phyloP scores from a whole-genome alignment of 2,329 filamentous ascomycete genomes.

The Sarocladium kiliense region DNA sequence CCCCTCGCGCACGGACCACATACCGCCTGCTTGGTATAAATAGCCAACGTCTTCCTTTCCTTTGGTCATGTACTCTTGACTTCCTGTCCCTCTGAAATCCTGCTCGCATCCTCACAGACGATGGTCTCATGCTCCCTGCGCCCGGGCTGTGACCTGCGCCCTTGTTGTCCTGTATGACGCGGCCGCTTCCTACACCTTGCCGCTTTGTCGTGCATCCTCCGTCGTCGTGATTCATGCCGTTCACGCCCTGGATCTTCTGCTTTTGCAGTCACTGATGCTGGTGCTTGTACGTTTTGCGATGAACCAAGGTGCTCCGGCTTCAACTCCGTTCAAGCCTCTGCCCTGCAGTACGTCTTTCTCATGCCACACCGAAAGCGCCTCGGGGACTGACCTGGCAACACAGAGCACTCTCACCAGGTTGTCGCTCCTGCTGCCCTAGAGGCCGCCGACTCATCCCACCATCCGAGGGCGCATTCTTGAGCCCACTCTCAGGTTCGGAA shows the following conservation, averaged over 20 bases:
- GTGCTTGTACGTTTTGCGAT: neutral
- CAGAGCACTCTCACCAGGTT: neutral
- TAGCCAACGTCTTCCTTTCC: neutral
- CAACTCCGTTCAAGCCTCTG: neutral
- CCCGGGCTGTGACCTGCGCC: neutral
- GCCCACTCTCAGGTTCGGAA: neutral
- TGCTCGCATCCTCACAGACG: neutral
- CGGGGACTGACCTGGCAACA: neutral
- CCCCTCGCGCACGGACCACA: neutral
- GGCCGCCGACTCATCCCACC: neutral
- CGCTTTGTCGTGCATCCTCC: neutral
- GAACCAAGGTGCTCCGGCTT: neutral
- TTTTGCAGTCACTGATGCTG: neutral
- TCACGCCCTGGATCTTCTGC: neutral
- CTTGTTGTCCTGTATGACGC: neutral
- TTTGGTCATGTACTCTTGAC: neutral
- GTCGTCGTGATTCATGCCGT: neutral
- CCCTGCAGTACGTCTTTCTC: neutral
- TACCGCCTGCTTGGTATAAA: neutral
- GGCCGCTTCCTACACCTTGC: neutral
- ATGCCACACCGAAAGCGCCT: neutral
- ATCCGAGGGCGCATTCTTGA: neutral
- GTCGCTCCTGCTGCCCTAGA: neutral
- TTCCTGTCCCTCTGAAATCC: neutral
- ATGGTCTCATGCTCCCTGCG: neutral